Evolutionary conservation across 495 filamentous ascomycete species (phyloP).

Genomic region (Penicillium goetzii): DNA sequence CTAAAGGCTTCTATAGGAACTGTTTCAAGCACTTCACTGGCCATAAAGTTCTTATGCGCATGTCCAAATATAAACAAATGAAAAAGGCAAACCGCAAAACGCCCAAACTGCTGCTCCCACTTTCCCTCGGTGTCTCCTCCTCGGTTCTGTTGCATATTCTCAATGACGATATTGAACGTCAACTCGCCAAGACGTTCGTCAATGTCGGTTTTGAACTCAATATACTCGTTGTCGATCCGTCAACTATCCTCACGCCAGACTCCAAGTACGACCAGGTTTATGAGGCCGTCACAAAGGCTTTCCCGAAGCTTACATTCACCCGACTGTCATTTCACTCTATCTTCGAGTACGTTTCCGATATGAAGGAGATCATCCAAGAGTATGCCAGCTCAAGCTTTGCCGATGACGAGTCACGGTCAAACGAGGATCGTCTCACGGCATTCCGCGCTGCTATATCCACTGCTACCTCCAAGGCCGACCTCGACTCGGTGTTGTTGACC

Average conservation of each 20-base stretch:
- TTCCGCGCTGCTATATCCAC: constrained; percentile 65
- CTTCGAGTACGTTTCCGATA: constrained; percentile 48
- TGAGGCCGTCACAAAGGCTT: constrained; percentile 48
- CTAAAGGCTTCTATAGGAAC: constrained; percentile 48
- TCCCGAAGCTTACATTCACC: constrained; percentile 62
- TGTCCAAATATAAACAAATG: constrained; percentile 63
- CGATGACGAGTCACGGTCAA: constrained; percentile 36
- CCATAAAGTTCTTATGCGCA: constrained; percentile 77
- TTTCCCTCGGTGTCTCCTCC: constrained; percentile 85
- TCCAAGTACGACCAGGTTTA: constrained; percentile 36
- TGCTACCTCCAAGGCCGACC: constrained; percentile 73
- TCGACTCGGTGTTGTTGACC: constrained; percentile 69
- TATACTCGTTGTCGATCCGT: constrained; percentile 68
- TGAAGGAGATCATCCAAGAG: constrained; percentile 34
- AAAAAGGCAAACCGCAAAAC: constrained; percentile 34
- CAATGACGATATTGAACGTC: constrained; percentile 64
- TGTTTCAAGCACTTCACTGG: constrained; percentile 79
- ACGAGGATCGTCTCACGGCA: constrained; percentile 51
- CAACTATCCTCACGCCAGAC: constrained; percentile 38
- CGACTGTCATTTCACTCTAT: constrained; percentile 60
- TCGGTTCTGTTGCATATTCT: constrained; percentile 77
- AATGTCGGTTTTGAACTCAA: constrained; percentile 66
- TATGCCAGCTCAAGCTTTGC: constrained; percentile 32
- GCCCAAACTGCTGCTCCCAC: constrained; percentile 68
- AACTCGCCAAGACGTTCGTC: constrained; percentile 56